These are phyloP conservation scores for Sporothrix variecibatus DNA, from an alignment of 2,329 filamentous ascomycete species.

Conservation along the genomic window DNA sequence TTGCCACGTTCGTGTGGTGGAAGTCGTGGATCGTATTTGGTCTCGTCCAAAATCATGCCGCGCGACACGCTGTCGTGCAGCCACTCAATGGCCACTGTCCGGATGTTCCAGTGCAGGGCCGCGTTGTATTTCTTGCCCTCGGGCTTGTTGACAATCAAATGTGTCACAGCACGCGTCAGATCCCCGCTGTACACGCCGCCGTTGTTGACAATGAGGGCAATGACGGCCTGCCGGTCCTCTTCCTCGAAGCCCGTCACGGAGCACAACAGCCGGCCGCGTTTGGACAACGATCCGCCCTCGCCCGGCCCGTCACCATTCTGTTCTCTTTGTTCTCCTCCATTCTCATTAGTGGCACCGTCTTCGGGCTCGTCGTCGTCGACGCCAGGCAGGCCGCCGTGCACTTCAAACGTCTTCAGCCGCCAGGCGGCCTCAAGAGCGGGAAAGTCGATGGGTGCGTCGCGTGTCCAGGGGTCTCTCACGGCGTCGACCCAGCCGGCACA, in stretches of 20 bases:
- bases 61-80: constrained; percentile 77
- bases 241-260: constrained; percentile 62
- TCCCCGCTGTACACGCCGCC: constrained; percentile 88
- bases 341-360: background rate
- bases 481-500: constrained; percentile 82
- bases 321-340: background rate
- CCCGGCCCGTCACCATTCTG: background rate
- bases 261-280: constrained; percentile 49
- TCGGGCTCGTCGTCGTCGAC: constrained; percentile 30
- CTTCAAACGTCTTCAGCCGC: constrained; percentile 64
- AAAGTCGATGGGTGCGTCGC: constrained; percentile 74
- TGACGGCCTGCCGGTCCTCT: constrained; percentile 68
- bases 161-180: constrained; percentile 80
- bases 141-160: constrained; percentile 77
- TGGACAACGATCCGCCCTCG: constrained; percentile 30
- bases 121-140: constrained; percentile 88
- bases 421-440: constrained; percentile 66
- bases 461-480: constrained; percentile 76
- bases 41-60: constrained; percentile 88
- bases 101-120: constrained; percentile 79
- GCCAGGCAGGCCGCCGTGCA: constrained; percentile 46
- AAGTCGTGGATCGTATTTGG: constrained; percentile 75
- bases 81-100: constrained; percentile 82
- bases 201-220: constrained; percentile 65
- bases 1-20: constrained; percentile 70